Evolutionary conservation across 2,329 filamentous ascomycete genomes (phyloP).

Genomic region (Aureobasidium sp.): DNA sequence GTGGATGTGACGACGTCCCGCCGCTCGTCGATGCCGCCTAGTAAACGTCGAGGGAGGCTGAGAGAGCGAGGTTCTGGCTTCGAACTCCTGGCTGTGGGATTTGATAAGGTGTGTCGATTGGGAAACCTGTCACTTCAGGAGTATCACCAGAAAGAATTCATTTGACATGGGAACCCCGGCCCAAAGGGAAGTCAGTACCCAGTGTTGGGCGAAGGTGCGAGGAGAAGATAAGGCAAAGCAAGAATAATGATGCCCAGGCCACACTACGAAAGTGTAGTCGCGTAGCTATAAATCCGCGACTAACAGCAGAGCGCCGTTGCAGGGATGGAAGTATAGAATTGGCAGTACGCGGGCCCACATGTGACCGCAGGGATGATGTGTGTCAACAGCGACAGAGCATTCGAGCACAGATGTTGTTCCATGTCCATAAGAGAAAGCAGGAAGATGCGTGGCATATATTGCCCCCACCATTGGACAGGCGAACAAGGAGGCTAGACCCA

Average conservation of each 20-base stretch:
- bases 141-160: neutral
- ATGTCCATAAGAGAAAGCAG: too few relatives aligned
- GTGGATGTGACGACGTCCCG: neutral
- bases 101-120: neutral
- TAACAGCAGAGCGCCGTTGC: neutral
- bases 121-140: neutral
- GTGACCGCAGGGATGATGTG: neutral
- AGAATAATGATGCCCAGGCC: neutral
- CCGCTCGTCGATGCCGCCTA: neutral
- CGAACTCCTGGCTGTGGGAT: too few relatives aligned
- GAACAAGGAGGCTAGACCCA: neutral
- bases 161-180: neutral
- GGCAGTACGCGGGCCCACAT: neutral
- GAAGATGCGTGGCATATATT: neutral
- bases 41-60: neutral
- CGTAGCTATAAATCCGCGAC: neutral
- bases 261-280: too few relatives aligned
- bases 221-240: neutral
- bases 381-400: neutral
- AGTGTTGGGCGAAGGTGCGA: neutral
- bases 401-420: neutral
- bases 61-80: neutral
- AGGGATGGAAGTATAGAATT: neutral
- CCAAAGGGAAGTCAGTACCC: neutral
- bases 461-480: neutral